Conservation (phyloP, 805 yeast species). For the Wickerhamiella vanderwaltii region DNA sequence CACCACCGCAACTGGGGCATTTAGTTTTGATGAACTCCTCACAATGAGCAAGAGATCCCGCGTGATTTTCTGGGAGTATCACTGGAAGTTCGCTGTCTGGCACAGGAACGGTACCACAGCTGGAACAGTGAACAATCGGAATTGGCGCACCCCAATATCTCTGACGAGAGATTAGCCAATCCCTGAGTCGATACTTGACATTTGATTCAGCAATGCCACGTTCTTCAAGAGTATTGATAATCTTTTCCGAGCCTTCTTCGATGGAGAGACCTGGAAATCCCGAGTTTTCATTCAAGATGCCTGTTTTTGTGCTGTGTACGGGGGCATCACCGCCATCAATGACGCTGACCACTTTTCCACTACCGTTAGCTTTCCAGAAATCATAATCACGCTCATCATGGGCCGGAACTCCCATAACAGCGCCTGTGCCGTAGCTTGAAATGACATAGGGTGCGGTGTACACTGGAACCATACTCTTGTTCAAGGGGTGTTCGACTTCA, state of each 20-base stretch:
- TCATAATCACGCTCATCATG: constrained; percentile 76
- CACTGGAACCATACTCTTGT: constrained; percentile 45
- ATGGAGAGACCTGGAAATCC: constrained; percentile 42
- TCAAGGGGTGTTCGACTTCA: constrained; percentile 46
- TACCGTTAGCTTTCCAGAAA: constrained; percentile 55
- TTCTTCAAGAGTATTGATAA: constrained; percentile 34
- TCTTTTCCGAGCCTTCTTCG: constrained; percentile 39
- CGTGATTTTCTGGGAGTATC: constrained; percentile 45
- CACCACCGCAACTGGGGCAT: constrained; percentile 66
- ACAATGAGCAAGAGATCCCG: constrained; percentile 57
- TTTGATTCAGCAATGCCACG: constrained; percentile 35
- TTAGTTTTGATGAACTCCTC: constrained; percentile 55
- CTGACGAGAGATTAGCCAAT: constrained; percentile 92
- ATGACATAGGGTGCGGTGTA: constrained; percentile 87
- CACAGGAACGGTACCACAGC: constrained; percentile 86
- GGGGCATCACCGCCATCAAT: constrained; percentile 4
- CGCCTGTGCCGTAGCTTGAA: constrained; percentile 75
- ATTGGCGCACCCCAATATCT: constrained; percentile 99
- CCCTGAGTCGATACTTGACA: constrained; percentile 58
- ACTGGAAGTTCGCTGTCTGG: constrained; percentile 85
- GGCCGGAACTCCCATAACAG: constrained; percentile 97
- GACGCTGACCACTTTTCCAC: constrained; percentile 10
- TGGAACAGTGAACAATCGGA: constrained; percentile 77
- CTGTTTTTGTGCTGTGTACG: constrained; percentile 26
- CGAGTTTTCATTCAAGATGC: constrained; percentile 38